Conservation (phyloP, 331 rosid species). For the Malus hybrid region DNA sequence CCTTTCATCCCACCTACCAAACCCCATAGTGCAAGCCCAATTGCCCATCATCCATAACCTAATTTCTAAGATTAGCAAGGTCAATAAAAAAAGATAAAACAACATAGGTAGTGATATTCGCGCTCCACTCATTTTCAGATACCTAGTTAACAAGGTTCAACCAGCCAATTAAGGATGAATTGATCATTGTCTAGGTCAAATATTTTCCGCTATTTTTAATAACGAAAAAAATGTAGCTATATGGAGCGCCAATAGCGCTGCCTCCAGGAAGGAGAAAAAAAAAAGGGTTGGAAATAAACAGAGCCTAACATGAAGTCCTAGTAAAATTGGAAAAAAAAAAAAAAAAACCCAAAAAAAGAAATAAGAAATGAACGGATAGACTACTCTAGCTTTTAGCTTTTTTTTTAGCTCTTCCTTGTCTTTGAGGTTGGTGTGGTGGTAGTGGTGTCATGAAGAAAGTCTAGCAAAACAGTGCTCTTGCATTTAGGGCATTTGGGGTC, state of each 20-base stretch:
- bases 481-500: conserved; percentile 90
- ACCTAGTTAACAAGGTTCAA: background rate
- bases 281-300: background rate
- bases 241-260: conserved; percentile 47
- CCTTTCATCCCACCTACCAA: conserved; percentile 3
- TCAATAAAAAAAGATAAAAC: background rate
- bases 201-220: background rate
- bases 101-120: conserved; percentile 30
- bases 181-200: background rate
- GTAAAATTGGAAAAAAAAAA: background rate
- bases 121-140: conserved; percentile 24
- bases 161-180: background rate
- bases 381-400: conserved; percentile 15
- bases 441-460: conserved; percentile 48
- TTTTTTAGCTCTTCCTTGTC: conserved; percentile 17
- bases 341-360: background rate
- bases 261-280: background rate
- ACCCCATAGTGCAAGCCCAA: conserved; percentile 12
- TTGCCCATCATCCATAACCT: conserved; percentile 1
- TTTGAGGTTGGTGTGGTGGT: conserved; percentile 20
- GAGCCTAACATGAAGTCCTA: background rate
- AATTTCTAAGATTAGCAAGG: conserved; percentile 20
- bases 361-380: background rate
- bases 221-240: conserved; percentile 6
- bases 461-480: conserved; percentile 82